These are phyloP conservation scores for Aspergillus terreus DNA, from an alignment of 2,329 filamentous ascomycete genomes.

Conservation along the genomic window DNA sequence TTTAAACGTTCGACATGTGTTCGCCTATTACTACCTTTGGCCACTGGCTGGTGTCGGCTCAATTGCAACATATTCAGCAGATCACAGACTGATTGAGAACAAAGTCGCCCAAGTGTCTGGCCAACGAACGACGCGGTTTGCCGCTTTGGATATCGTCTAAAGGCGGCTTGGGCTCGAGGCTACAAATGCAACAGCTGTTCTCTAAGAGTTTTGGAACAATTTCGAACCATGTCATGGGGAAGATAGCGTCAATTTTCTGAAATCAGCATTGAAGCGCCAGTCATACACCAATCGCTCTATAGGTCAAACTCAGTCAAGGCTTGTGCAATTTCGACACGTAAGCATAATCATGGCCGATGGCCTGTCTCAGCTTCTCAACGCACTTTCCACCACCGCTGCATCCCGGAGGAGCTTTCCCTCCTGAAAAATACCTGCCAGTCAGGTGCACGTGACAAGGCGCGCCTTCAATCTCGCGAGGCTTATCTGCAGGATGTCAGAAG, in stretches of 20 bases:
- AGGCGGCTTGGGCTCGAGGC: not conserved
- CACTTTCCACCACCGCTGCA: not conserved
- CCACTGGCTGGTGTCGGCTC: not conserved
- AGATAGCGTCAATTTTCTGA: too few species aligned
- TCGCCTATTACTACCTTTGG: not conserved
- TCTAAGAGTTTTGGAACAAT: too few species aligned
- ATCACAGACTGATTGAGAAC: not conserved
- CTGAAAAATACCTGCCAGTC: conserved; percentile 37
- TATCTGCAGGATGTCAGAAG: conserved; percentile 3
- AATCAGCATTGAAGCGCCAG: too few species aligned
- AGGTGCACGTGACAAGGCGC: conserved; percentile 45
- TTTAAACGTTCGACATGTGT: not conserved
- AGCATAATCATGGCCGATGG: too few species aligned
- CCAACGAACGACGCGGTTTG: too few species aligned
- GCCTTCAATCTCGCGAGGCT: conserved; percentile 33
- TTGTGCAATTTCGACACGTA: too few species aligned
- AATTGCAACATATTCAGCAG: not conserved
- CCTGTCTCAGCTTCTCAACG: not conserved
- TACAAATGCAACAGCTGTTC: too few species aligned
- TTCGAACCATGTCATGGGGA: too few species aligned
- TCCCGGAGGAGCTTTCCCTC: conserved; percentile 30
- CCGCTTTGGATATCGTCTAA: not conserved
- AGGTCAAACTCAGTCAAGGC: too few species aligned
- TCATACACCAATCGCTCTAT: too few species aligned
- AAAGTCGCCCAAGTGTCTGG: not conserved